Percentiles rank a stretch among this genome's conserved stretches.
Conservation (phyloP, 176 grass and related monocot species). For the Cenchrus americanus region DNA sequence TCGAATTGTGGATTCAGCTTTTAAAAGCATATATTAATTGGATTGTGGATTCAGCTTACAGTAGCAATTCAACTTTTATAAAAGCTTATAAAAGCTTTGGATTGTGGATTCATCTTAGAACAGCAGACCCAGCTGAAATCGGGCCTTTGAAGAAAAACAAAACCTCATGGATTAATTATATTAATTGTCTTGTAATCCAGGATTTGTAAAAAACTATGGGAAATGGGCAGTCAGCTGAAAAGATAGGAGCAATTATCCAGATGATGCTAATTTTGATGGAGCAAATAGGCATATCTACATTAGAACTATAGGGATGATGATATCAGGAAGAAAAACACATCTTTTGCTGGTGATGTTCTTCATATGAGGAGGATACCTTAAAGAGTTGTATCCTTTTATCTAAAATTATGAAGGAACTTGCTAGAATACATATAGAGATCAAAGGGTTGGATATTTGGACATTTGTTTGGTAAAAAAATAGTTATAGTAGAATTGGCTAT, state of each 20-base stretch:
- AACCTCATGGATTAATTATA: not conserved
- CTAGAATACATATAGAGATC: conserved; percentile 12
- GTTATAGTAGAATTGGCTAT: conserved; percentile 8
- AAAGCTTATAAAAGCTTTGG: no score
- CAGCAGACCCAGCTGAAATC: no score
- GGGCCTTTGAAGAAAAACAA: not conserved
- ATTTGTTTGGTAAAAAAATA: not conserved
- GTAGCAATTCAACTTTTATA: no score
- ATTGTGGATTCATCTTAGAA: no score
- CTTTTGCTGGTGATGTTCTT: conserved; percentile 8
- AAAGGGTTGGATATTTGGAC: not conserved
- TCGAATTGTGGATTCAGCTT: not conserved
- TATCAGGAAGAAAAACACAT: not conserved
- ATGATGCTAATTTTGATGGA: conserved; percentile 22
- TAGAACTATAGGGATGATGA: not conserved
- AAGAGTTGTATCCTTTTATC: not conserved
- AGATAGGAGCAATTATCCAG: not conserved
- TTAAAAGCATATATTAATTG: not conserved
- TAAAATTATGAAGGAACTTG: not conserved
- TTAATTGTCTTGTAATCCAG: conserved; percentile 28
- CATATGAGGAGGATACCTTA: not conserved
- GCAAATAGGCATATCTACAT: not conserved
- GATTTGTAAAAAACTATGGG: not conserved
- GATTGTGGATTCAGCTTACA: no score
- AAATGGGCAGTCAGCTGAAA: not conserved